phyloP scores from a whole-genome alignment of 208 protist genomes.

The Baffinella frigidus region DNA sequence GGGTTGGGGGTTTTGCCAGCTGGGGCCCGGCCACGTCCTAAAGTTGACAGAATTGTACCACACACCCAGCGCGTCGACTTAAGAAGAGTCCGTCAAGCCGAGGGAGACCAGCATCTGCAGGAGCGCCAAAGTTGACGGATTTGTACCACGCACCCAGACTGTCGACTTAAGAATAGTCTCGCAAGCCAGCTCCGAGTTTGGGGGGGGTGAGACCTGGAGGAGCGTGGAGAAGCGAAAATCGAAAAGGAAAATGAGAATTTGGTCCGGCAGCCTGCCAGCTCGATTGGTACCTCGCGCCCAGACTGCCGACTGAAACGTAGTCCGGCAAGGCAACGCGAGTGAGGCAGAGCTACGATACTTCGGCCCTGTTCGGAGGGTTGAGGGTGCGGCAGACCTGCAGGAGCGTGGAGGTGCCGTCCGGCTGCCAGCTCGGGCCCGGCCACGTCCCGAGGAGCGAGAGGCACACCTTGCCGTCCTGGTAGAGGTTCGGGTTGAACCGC shows the following conservation, averaged over 20 bases:
- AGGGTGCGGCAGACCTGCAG: neutral
- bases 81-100: no score
- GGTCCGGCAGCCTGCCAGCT: no score
- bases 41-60: no score
- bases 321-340: neutral
- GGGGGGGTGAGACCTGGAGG: neutral
- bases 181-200: no score
- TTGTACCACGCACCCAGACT: no score
- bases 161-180: no score
- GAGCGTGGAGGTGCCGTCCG: neutral
- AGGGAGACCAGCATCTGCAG: no score
- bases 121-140: no score
- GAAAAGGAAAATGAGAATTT: no score
- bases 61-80: no score
- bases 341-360: neutral
- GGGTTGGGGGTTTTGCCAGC: no score
- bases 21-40: no score
- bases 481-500: constrained; percentile 50
- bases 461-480: constrained; percentile 55
- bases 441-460: constrained; percentile 54
- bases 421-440: constrained; percentile 29
- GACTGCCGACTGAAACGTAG: neutral
- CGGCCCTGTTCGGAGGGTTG: neutral
- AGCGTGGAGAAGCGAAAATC: neutral
- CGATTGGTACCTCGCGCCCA: neutral